Conservation (phyloP, 2,329 filamentous ascomycete species). For the Madurella fahalii region DNA sequence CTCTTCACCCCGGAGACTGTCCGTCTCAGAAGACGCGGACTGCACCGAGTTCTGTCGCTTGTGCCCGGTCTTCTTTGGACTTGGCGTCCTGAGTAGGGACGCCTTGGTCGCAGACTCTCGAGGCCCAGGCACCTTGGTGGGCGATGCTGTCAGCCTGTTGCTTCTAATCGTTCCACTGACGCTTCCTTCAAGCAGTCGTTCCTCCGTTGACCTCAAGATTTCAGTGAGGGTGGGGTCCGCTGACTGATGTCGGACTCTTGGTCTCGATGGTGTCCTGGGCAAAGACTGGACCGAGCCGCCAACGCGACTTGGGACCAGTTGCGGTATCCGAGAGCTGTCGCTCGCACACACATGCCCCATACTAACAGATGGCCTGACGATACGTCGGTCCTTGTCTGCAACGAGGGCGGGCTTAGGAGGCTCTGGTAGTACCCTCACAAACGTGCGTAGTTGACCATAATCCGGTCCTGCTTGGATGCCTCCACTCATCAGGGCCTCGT, state of each 20-base stretch:
- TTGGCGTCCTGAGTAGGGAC: slow-evolving; percentile 23
- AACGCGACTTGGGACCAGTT: slow-evolving; percentile 1
- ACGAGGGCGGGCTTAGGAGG: slow-evolving; percentile 20
- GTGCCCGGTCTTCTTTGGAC: slow-evolving; percentile 29
- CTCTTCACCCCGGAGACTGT: slow-evolving; percentile 39
- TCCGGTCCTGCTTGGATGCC: not conserved
- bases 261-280: slow-evolving; percentile 19
- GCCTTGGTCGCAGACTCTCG: not conserved
- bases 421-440: slow-evolving; percentile 12
- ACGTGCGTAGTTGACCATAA: slow-evolving; percentile 16
- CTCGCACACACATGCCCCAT: slow-evolving; percentile 4
- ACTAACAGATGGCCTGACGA: slow-evolving; percentile 4
- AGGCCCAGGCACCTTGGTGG: not conserved
- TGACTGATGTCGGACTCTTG: slow-evolving; percentile 28
- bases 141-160: slow-evolving; percentile 29
- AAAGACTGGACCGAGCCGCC: slow-evolving; percentile 15
- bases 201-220: slow-evolving; percentile 51
- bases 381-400: not conserved
- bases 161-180: slow-evolving; percentile 8
- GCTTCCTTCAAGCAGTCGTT: slow-evolving; percentile 38
- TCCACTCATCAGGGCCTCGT: not conserved
- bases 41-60: slow-evolving; percentile 31
- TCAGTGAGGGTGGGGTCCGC: slow-evolving; percentile 48
- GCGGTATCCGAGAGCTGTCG: slow-evolving; percentile 1
- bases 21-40: slow-evolving; percentile 36